A percentile compares a stretch with the other conserved stretches of the same genome.
Evolutionary conservation across 2,329 filamentous ascomycete genomes (phyloP).

Genomic region (Exophiala aquamarina): DNA sequence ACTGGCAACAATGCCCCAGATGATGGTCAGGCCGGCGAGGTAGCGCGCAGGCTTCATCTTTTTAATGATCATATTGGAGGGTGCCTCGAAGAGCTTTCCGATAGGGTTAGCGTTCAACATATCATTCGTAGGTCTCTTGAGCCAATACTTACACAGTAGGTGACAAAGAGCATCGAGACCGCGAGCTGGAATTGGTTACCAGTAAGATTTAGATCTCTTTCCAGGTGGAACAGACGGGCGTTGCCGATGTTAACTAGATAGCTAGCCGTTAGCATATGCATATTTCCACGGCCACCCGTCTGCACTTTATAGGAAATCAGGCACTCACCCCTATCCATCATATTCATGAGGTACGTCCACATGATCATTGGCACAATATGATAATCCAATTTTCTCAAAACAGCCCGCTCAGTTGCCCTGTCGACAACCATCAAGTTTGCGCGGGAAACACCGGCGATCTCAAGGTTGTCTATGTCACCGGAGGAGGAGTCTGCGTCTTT

Average conservation of each 20-base stretch:
- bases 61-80: slow-evolving; percentile 12
- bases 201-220: slow-evolving; percentile 60
- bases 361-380: slow-evolving; percentile 41
- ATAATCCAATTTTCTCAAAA: slow-evolving; percentile 39
- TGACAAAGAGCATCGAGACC: slow-evolving; percentile 66
- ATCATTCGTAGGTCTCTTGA: too few species aligned
- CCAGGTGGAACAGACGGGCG: slow-evolving; percentile 64
- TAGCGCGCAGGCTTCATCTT: slow-evolving; percentile 9
- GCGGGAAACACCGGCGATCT: background rate
- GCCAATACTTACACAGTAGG: slow-evolving; percentile 49
- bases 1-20: slow-evolving; percentile 29
- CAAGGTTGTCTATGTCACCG: background rate
- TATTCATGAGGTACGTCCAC: slow-evolving; percentile 67
- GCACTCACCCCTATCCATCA: slow-evolving; percentile 38
- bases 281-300: too few species aligned
- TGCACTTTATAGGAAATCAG: too few species aligned
- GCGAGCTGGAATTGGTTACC: slow-evolving; percentile 69
- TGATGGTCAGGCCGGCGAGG: slow-evolving; percentile 5
- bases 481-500: background rate
- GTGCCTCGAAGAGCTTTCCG: slow-evolving; percentile 38
- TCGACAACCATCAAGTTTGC: background rate
- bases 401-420: slow-evolving; percentile 12
- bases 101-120: too few species aligned
- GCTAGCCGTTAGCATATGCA: background rate
- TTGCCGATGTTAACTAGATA: slow-evolving; percentile 68